These are phyloP conservation scores for Macadamia integrifolia DNA, from an alignment of 164 flowering plant genomes.

Conservation along the genomic window DNA sequence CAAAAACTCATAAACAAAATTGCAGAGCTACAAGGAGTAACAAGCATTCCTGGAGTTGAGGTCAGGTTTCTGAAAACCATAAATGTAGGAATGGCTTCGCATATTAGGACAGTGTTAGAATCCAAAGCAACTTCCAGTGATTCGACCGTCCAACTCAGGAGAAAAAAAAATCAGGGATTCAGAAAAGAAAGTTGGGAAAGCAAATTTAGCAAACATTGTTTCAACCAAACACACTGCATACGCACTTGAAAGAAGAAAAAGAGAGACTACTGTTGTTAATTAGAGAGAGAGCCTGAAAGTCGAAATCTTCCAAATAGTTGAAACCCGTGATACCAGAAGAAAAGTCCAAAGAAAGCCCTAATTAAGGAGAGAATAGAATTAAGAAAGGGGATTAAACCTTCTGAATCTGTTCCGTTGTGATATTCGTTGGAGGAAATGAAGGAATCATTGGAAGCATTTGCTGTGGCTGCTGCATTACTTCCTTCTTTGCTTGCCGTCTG, in stretches of 20 bases:
- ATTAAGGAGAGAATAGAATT: background rate
- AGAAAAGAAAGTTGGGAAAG: background rate
- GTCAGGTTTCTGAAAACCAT: background rate
- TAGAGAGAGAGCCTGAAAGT: background rate
- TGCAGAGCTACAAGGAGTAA: too few relatives aligned
- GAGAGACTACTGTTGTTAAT: background rate
- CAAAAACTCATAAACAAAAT: too few relatives aligned
- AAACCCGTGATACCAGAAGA: background rate
- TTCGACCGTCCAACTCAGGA: background rate
- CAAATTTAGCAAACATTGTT: background rate
- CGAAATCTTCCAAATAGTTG: too few relatives aligned
- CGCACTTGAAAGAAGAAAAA: background rate
- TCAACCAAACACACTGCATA: background rate
- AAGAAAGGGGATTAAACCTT: constrained; percentile 31
- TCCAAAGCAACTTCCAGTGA: background rate
- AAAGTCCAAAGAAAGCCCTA: background rate
- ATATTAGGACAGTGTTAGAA: background rate
- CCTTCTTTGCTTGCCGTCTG: background rate
- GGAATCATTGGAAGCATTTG: constrained; percentile 47
- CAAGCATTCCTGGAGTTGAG: background rate
- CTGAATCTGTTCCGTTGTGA: constrained; percentile 71
- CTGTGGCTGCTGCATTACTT: constrained; percentile 54
- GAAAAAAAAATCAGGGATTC: background rate
- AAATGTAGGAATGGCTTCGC: background rate
- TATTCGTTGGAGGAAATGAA: constrained; percentile 45